Conservation (phyloP, 306 rosid species). For the Lotus japonicus region DNA sequence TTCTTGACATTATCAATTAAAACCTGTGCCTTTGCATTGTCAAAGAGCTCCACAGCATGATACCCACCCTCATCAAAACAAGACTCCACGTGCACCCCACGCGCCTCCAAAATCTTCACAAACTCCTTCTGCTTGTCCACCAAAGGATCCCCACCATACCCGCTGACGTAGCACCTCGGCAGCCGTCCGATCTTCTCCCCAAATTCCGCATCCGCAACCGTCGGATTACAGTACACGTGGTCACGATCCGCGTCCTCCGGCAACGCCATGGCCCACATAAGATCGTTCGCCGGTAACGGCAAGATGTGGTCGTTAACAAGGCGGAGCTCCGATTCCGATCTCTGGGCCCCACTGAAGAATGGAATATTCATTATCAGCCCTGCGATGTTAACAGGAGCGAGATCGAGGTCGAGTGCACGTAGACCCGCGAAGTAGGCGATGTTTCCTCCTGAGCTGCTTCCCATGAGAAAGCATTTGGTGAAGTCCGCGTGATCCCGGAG, state of each 20-base stretch:
- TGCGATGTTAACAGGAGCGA: constrained; percentile 32
- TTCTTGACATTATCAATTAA: constrained; percentile 4
- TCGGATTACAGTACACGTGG: constrained; percentile 62
- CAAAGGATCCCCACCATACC: constrained; percentile 61
- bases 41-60: constrained; percentile 63
- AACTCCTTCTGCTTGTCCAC: constrained; percentile 57
- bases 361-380: constrained; percentile 50
- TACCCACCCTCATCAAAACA: constrained; percentile 40
- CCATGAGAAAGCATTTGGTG: constrained; percentile 42
- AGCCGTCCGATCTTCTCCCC: constrained; percentile 48
- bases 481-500: constrained; percentile 42
- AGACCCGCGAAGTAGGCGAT: constrained; percentile 55
- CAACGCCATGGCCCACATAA: constrained; percentile 52
- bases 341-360: constrained; percentile 45
- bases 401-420: constrained; percentile 35
- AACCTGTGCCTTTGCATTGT: constrained; percentile 28
- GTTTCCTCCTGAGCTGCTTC: constrained; percentile 59
- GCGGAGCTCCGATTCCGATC: constrained; percentile 49
- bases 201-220: neutral
- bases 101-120: constrained; percentile 28
- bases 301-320: constrained; percentile 30
- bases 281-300: constrained; percentile 50
- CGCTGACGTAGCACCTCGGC: constrained; percentile 38
- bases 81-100: constrained; percentile 44
- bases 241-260: constrained; percentile 57